Percentiles rank a stretch among this genome's conserved stretches.
phyloP scores from a whole-genome alignment of 2,329 filamentous ascomycete genomes.

The Harringtonia lauricola region DNA sequence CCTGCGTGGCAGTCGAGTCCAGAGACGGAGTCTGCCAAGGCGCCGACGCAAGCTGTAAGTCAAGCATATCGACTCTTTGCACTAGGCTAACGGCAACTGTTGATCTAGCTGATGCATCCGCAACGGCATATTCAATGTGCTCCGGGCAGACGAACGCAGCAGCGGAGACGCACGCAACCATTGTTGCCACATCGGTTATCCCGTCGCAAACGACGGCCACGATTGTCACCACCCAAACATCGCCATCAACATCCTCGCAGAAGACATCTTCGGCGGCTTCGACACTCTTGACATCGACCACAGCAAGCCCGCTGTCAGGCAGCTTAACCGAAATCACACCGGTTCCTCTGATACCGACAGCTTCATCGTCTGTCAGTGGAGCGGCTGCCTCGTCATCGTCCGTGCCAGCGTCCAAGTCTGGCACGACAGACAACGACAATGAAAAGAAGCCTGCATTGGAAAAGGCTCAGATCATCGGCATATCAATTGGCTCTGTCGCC shows the following conservation, averaged over 20 bases:
- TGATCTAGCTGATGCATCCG: conserved; percentile 16
- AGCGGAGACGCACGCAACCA: conserved; percentile 44
- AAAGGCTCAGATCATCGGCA: conserved; percentile 33
- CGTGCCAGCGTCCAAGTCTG: background rate
- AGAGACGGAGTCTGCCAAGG: conserved; percentile 39
- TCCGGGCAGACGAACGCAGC: conserved; percentile 34
- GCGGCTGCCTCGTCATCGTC: no score
- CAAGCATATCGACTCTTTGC: background rate
- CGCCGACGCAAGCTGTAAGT: conserved; percentile 28
- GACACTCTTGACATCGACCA: no score
- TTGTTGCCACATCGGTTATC: conserved; percentile 44
- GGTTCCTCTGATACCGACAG: no score
- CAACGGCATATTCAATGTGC: conserved; percentile 50
- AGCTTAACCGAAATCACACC: no score
- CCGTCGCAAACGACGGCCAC: conserved; percentile 20
- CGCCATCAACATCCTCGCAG: conserved; percentile 27
- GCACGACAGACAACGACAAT: no score
- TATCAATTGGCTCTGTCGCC: conserved; percentile 42
- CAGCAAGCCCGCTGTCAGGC: no score
- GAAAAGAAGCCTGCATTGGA: no score
- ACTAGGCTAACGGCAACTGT: background rate
- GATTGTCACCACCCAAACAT: conserved; percentile 11
- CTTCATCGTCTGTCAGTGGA: no score
- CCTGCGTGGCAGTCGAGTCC: conserved; percentile 50
- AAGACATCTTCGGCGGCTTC: background rate